These are phyloP conservation scores for Sclerotinia trifoliorum DNA, from an alignment of 2,329 filamentous ascomycete species.

Conservation along the genomic window DNA sequence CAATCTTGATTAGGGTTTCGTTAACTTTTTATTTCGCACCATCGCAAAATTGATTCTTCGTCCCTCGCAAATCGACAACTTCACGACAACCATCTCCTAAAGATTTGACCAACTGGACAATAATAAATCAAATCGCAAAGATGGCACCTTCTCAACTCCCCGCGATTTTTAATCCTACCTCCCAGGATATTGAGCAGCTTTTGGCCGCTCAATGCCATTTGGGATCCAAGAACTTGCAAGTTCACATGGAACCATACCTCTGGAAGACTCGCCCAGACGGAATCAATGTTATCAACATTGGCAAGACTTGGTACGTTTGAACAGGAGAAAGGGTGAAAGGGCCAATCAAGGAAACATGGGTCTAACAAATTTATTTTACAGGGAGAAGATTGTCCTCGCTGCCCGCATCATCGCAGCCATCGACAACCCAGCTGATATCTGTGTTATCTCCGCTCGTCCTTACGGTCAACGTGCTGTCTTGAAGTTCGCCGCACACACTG, in stretches of 20 bases:
- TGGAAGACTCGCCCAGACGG: conserved; percentile 99
- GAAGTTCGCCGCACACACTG: conserved; percentile 99
- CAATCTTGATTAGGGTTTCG: conserved; percentile 26
- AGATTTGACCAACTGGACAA: conserved; percentile 37
- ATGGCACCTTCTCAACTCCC: conserved; percentile 97
- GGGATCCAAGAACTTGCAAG: conserved; percentile 98
- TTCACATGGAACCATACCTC: conserved; percentile 99
- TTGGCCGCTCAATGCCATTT: conserved; percentile 95
- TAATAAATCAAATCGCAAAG: conserved; percentile 58
- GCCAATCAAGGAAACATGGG: conserved; percentile 88
- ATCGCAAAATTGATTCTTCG: conserved; percentile 21
- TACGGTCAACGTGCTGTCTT: conserved; percentile 99
- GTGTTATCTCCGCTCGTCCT: conserved; percentile 98
- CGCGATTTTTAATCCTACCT: conserved; percentile 90
- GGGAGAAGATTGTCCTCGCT: conserved; percentile 99
- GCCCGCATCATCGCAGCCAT: conserved; percentile 98
- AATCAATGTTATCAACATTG: conserved; percentile 98
- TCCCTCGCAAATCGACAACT: conserved; percentile 32
- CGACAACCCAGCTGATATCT: conserved; percentile 99
- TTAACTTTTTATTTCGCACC: conserved; percentile 20
- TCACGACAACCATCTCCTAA: conserved; percentile 22
- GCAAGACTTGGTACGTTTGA: conserved; percentile 90
- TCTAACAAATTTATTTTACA: conserved; percentile 70
- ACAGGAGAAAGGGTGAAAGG: conserved; percentile 3
- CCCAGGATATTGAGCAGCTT: conserved; percentile 99